A percentile compares a stretch with the other conserved stretches of the same genome.
Evolutionary conservation across 176 grass and related monocot species (phyloP).

Genomic region (Rhynchospora breviuscula): DNA sequence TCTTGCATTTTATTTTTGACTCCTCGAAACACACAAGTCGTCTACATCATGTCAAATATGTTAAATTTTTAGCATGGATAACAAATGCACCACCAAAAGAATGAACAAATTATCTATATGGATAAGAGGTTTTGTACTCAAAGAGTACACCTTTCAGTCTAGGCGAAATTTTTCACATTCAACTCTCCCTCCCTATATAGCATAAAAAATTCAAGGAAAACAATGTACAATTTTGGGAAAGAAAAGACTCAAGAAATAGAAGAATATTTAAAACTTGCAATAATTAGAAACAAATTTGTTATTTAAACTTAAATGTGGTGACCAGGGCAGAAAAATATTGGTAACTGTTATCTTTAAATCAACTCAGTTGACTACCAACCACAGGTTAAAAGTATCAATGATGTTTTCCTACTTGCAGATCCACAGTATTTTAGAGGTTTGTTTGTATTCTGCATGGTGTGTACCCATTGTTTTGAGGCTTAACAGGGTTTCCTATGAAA

Average conservation of each 20-base stretch:
- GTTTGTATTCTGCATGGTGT: neutral
- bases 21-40: neutral
- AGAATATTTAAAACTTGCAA: neutral
- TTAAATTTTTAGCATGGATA: neutral
- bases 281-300: neutral
- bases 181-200: neutral
- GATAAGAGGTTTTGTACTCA: neutral
- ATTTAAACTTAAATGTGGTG: neutral
- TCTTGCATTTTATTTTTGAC: neutral
- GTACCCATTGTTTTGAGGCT: neutral
- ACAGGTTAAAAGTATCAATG: neutral
- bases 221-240: neutral
- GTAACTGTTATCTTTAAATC: constrained; percentile 7
- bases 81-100: neutral
- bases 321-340: neutral
- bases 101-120: neutral
- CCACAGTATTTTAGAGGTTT: neutral
- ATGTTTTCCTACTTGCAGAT: neutral
- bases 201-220: neutral
- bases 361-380: constrained; percentile 1
- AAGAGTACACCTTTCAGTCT: neutral
- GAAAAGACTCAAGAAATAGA: neutral
- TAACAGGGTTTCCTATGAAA: neutral
- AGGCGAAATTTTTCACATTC: neutral
- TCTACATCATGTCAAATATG: neutral